Evolutionary conservation across 345 rosid species (phyloP).

Genomic region (Salix caprea): DNA sequence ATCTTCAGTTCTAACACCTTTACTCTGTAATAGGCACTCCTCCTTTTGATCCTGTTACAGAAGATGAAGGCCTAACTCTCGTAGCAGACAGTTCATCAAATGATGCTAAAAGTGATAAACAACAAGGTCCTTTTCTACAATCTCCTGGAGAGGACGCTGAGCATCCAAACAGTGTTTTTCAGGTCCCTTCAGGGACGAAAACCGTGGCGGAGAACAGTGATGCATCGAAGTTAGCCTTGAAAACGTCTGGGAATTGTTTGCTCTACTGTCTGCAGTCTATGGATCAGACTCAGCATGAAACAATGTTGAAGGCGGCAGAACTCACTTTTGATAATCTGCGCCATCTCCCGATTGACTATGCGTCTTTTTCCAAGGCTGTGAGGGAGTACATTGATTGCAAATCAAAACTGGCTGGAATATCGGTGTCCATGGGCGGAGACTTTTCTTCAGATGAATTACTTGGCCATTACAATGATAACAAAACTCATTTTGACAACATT

Average conservation of each 20-base stretch:
- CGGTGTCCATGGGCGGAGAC: neutral
- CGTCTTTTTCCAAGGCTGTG: neutral
- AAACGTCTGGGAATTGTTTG: neutral
- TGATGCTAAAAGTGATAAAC: neutral
- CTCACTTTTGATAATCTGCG: neutral
- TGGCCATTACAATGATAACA: constrained; percentile 17
- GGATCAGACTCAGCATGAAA: neutral
- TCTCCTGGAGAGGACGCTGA: constrained; percentile 11
- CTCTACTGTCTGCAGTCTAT: constrained; percentile 4
- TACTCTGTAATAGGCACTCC: constrained; percentile 7
- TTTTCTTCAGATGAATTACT: constrained; percentile 23
- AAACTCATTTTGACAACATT: constrained; percentile 20
- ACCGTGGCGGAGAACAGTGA: neutral
- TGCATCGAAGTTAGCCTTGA: neutral
- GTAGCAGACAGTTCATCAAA: neutral
- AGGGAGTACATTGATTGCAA: neutral
- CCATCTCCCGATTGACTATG: neutral
- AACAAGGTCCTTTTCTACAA: neutral
- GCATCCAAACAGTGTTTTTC: constrained; percentile 9
- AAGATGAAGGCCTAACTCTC: constrained; percentile 6
- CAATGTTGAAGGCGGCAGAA: constrained; percentile 7
- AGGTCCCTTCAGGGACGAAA: neutral
- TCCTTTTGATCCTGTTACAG: constrained; percentile 8
- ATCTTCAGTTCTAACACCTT: neutral
- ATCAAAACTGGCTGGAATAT: neutral